Base-by-base conservation (phyloP, 1,284 basidiomycete species). In the Ganoderma resinaceum region DNA sequence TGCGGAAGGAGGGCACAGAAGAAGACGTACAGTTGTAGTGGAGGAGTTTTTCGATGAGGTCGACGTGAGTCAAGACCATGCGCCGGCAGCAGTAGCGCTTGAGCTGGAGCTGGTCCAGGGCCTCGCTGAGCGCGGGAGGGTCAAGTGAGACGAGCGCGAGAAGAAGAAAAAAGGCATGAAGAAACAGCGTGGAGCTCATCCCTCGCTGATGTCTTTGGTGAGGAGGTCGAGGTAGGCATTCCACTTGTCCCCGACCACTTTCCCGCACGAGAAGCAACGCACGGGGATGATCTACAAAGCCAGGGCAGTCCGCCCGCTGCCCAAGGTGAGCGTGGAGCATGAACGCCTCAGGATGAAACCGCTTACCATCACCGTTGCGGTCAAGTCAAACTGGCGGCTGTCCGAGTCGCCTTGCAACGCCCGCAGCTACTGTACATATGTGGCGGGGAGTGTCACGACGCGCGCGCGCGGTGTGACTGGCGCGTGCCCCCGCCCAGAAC, bases 51-150 rank as follows among this genome's bases (percentile, higher is more conserved):
- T 98, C 96, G 75, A 98, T 98, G 70, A 98, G 86, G 82, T 98
- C 97, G 70, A 98, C 96, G 79, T 99, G 97, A 0, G 97, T 99
- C 66, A 99, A 84, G 18, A 99, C 95, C 97, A 99, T 99, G 65
- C 97, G 89, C 59, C 97, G 87, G 82, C 97, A 99, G 82, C 97
- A 99, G 81, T 99, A 99, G 68, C 97, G 85, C 81, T 95, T 97
- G 66, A 99, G 83, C 73, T 96, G 94, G 4, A 98, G 85, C 75
- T 94, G 91, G 73, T 98, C 96, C 63, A 99, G 87, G 14, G 97
- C 97, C 69, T 98, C 96, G 74, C 97, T 95, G 35, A 26, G n/a
- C 3, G 7, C 18, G 42, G 43, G 12, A 16, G 7, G 42, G 4
- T n/a, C 18, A 9, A 18, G 57, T 16, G 5, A 46, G 33, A 42